phyloP scores from a whole-genome alignment of 306 rosid genomes.

The Argentina anserina region DNA sequence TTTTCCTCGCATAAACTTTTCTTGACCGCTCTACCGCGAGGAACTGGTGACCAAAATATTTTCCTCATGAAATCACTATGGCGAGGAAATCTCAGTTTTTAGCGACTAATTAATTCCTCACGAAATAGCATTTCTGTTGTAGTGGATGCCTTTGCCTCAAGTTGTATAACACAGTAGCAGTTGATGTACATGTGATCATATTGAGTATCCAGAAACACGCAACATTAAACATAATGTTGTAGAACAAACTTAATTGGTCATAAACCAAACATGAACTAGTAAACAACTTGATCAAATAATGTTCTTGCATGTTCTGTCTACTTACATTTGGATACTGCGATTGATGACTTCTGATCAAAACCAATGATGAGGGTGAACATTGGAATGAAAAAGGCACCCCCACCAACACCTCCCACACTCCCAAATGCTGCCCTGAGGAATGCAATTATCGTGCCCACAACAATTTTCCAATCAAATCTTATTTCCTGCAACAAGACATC shows the following conservation, averaged over 20 bases:
- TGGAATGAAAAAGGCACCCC: conserved; percentile 86
- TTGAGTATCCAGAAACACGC: conserved; percentile 25
- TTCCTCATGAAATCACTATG: too few relatives aligned
- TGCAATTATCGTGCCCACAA: conserved; percentile 50
- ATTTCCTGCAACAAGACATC: conserved; percentile 47
- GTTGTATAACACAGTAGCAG: conserved; percentile 57
- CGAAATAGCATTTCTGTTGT: too few relatives aligned
- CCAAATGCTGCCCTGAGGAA: conserved; percentile 83
- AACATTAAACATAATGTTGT: not conserved
- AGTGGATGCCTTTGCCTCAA: conserved; percentile 48
- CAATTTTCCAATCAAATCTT: conserved; percentile 63
- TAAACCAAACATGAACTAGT: not conserved
- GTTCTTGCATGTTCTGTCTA: not conserved
- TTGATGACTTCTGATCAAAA: conserved; percentile 72
- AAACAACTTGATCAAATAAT: not conserved
- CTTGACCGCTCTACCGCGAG: too few relatives aligned
- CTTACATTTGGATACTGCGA: conserved; percentile 82
- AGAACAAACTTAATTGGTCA: not conserved
- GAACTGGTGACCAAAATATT: too few relatives aligned
- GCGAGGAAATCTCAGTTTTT: too few relatives aligned
- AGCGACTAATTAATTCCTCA: too few relatives aligned
- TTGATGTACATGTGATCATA: conserved; percentile 72
- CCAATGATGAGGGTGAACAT: conserved; percentile 79
- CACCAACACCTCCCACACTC: conserved; percentile 91
- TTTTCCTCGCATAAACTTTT: too few relatives aligned